Conservation (phyloP, 2,329 filamentous ascomycete species). For the Phialophora tarda region DNA sequence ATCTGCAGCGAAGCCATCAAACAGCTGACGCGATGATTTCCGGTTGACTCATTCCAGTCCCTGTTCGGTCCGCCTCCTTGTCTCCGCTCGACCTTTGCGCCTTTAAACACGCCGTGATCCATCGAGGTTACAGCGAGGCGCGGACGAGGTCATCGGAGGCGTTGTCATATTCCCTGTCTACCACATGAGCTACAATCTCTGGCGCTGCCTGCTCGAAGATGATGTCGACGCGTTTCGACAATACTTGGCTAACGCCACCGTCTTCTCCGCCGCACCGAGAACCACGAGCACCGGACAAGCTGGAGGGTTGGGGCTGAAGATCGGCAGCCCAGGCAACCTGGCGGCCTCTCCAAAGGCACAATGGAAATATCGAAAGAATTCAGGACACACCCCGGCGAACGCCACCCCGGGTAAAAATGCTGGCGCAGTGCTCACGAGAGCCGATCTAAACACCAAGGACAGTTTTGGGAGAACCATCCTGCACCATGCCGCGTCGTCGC, state of each 20-base stretch:
- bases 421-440: constrained; percentile 54
- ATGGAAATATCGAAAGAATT: constrained; percentile 40
- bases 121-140: constrained; percentile 88
- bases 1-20: neutral
- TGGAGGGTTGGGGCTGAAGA: constrained; percentile 51
- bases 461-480: constrained; percentile 80
- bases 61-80: constrained; percentile 3
- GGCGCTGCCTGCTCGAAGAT: constrained; percentile 96
- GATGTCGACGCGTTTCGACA: constrained; percentile 94
- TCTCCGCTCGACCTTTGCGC: constrained; percentile 47
- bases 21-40: constrained; percentile 22
- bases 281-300: constrained; percentile 41
- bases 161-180: constrained; percentile 42
- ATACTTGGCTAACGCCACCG: constrained; percentile 75
- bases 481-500: constrained; percentile 81
- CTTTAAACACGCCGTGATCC: constrained; percentile 95
- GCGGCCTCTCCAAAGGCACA: constrained; percentile 53
- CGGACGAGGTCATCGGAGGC: constrained; percentile 61
- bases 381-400: constrained; percentile 24
- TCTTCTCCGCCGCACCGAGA: constrained; percentile 44
- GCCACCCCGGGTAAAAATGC: constrained; percentile 24
- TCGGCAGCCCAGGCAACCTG: constrained; percentile 48
- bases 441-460: constrained; percentile 85
- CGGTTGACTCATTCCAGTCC: constrained; percentile 18
- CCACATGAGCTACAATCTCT: constrained; percentile 95